Conservation (phyloP, 2,329 filamentous ascomycete species). For the Fusarium miscanthi region DNA sequence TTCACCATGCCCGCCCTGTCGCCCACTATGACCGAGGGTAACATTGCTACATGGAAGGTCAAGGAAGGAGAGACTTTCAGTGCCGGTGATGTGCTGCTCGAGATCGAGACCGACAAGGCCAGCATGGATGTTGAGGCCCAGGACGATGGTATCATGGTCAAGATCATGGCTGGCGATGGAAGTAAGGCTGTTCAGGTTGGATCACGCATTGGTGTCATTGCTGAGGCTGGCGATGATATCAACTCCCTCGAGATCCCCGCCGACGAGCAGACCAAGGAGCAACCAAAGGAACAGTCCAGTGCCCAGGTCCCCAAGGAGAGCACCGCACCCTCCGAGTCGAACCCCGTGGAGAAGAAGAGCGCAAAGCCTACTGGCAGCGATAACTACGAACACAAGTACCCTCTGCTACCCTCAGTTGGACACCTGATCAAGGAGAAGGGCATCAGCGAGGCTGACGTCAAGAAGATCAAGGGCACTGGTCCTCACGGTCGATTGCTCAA, state of each 20-base stretch:
- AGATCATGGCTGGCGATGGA: constrained; percentile 80
- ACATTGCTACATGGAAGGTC: constrained; percentile 85
- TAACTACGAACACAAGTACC: constrained; percentile 74
- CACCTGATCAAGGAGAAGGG: constrained; percentile 84
- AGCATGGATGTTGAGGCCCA: constrained; percentile 96
- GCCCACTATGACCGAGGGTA: constrained; percentile 94
- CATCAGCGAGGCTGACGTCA: constrained; percentile 78
- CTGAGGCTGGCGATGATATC: constrained; percentile 84
- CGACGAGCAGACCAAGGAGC: constrained; percentile 74
- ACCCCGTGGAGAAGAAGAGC: constrained; percentile 51
- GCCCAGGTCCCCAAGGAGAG: constrained; percentile 52
- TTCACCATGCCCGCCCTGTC: constrained; percentile 93
- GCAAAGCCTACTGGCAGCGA: constrained; percentile 56
- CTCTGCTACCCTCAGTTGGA: constrained; percentile 84
- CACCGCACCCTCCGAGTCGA: constrained; percentile 48
- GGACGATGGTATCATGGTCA: constrained; percentile 86
- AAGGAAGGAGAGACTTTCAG: constrained; percentile 87
- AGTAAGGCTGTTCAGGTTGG: constrained; percentile 83
- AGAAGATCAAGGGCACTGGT: constrained; percentile 87
- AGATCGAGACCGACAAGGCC: constrained; percentile 95
- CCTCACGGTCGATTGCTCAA: constrained; percentile 91
- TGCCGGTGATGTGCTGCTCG: constrained; percentile 86
- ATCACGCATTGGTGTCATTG: constrained; percentile 82
- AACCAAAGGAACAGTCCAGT: constrained; percentile 67
- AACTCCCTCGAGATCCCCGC: constrained; percentile 78